Conservation (phyloP, 164 flowering plant genomes). For the Macadamia tetraphylla region DNA sequence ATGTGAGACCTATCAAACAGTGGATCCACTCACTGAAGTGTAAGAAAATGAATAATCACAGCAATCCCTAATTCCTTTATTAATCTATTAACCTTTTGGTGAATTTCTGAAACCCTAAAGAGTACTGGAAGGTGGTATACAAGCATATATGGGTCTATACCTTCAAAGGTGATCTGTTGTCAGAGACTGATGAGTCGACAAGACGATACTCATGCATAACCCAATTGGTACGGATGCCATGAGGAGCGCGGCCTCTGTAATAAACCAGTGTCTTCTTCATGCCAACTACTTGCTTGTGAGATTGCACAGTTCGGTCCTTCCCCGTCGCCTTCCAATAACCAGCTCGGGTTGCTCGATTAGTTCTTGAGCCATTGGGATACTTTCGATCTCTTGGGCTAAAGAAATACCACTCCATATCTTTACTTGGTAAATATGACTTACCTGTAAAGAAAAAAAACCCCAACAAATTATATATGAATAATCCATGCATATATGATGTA, state of each 20-base stretch:
- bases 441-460: constrained; percentile 21
- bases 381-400: constrained; percentile 58
- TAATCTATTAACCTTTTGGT: no score
- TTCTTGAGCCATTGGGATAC: constrained; percentile 70
- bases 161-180: constrained; percentile 13
- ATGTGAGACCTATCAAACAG: no score
- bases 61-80: no score
- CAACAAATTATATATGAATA: no score
- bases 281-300: constrained; percentile 43
- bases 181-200: constrained; percentile 27
- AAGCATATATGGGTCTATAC: no score
- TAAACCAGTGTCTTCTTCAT: constrained; percentile 80
- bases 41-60: no score
- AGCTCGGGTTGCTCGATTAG: constrained; percentile 58
- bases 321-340: constrained; percentile 83
- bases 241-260: constrained; percentile 66
- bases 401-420: constrained; percentile 72
- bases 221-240: constrained; percentile 62
- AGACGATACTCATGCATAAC: constrained; percentile 78
- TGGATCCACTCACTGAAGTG: no score
- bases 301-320: constrained; percentile 44
- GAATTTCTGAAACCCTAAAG: no score
- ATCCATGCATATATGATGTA: no score
- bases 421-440: constrained; percentile 57
- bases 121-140: no score